These are phyloP conservation scores for Spiromastix sp. DNA, from an alignment of 2,329 filamentous ascomycete genomes.

Conservation along the genomic window DNA sequence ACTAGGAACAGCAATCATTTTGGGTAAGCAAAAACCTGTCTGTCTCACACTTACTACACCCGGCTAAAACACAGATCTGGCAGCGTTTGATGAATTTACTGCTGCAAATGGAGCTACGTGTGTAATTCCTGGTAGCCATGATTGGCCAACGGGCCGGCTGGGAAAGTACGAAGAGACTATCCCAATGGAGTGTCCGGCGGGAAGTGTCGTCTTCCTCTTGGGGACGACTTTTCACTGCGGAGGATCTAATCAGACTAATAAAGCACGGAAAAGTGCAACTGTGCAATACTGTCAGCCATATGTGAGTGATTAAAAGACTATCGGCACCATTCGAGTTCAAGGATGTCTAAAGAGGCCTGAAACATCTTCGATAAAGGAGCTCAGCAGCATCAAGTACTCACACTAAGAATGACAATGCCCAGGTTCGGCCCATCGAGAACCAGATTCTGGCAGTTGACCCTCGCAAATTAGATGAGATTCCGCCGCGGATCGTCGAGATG, in stretches of 20 bases:
- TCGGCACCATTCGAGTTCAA: too few species aligned
- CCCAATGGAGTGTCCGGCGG: slow-evolving; percentile 26
- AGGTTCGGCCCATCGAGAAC: slow-evolving; percentile 24
- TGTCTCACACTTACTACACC: too few species aligned
- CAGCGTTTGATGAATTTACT: slow-evolving; percentile 24
- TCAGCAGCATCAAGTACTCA: too few species aligned
- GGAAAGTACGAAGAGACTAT: slow-evolving; percentile 19
- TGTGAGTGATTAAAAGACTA: too few species aligned
- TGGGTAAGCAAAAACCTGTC: too few species aligned
- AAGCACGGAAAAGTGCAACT: slow-evolving; percentile 25
- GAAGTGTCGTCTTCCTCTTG: slow-evolving; percentile 27
- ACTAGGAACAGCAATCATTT: slow-evolving; percentile 23
- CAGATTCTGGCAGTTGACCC: slow-evolving; percentile 24
- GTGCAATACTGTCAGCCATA: slow-evolving; percentile 35
- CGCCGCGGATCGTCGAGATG: slow-evolving; percentile 22
- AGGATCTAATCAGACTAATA: slow-evolving; percentile 22
- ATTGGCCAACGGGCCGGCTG: slow-evolving; percentile 20
- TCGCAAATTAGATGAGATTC: slow-evolving; percentile 19
- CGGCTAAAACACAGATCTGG: slow-evolving; percentile 9
- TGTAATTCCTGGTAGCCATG: slow-evolving; percentile 27
- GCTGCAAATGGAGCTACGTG: slow-evolving; percentile 26
- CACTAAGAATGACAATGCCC: too few species aligned
- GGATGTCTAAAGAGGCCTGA: neutral
- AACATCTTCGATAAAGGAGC: too few species aligned
- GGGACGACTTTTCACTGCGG: slow-evolving; percentile 31